phyloP scores from a whole-genome alignment of 2,329 filamentous ascomycete species.

The Verticillium alfalfae region DNA sequence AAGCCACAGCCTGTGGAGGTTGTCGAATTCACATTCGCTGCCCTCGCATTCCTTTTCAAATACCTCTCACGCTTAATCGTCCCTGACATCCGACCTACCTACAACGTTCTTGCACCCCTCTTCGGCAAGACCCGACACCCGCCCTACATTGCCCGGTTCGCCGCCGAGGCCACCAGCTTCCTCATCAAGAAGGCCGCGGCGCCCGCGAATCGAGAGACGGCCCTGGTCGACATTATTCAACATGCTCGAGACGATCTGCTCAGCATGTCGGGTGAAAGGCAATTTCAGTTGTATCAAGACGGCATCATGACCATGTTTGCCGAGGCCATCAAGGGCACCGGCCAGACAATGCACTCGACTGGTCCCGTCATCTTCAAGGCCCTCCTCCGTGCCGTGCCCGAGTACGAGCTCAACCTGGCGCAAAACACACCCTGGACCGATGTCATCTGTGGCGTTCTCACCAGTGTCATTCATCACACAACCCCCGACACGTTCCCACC shows the following conservation, averaged over 20 bases:
- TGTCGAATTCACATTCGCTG: slow-evolving; percentile 97
- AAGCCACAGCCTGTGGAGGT: slow-evolving; percentile 75
- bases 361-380: slow-evolving; percentile 47
- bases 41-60: slow-evolving; percentile 93
- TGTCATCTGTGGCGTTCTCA: slow-evolving; percentile 70
- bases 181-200: slow-evolving; percentile 83
- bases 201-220: slow-evolving; percentile 67
- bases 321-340: slow-evolving; percentile 67
- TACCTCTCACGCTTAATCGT: slow-evolving; percentile 86
- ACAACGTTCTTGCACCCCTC: slow-evolving; percentile 75
- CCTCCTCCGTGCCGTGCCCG: slow-evolving; percentile 45
- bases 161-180: slow-evolving; percentile 92
- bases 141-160: slow-evolving; percentile 82
- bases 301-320: slow-evolving; percentile 90
- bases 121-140: slow-evolving; percentile 80
- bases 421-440: slow-evolving; percentile 51
- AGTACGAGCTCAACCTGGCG: slow-evolving; percentile 41
- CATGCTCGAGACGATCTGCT: slow-evolving; percentile 67
- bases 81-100: slow-evolving; percentile 78
- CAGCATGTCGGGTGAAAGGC: slow-evolving; percentile 43
- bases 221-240: slow-evolving; percentile 64
- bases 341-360: slow-evolving; percentile 53
- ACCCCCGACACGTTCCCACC: slow-evolving; percentile 67
- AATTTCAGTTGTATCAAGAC: slow-evolving; percentile 69
- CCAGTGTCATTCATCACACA: slow-evolving; percentile 78